Evolutionary conservation across 306 rosid genomes (phyloP).

Genomic region (Quercus dentata): DNA sequence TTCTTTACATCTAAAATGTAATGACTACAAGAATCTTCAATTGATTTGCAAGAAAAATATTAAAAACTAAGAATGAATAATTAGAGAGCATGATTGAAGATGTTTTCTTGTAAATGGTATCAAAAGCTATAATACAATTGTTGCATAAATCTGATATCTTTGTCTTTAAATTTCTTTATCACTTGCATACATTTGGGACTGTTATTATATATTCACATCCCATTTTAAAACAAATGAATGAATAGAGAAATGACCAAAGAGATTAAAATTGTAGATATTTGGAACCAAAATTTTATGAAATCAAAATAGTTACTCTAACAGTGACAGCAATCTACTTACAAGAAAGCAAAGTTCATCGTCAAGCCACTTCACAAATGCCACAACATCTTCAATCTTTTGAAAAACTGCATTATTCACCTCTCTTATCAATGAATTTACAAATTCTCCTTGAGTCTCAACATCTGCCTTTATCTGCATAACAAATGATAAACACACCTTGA

Average conservation of each 20-base stretch:
- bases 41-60: background rate
- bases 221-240: background rate
- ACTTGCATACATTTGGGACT: background rate
- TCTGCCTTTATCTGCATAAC: slow-evolving; percentile 87
- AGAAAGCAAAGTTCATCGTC: slow-evolving; percentile 99
- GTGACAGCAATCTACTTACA: slow-evolving; percentile 43
- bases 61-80: background rate
- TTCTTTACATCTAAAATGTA: background rate
- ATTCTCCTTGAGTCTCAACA: slow-evolving; percentile 95
- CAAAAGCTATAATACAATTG: background rate
- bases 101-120: background rate
- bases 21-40: background rate
- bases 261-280: background rate
- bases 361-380: slow-evolving; percentile 96
- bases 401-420: slow-evolving; percentile 90
- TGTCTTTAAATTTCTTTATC: background rate
- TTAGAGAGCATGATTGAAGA: background rate
- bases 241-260: background rate
- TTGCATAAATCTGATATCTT: background rate
- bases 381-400: slow-evolving; percentile 83
- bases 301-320: background rate
- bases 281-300: background rate
- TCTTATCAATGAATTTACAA: slow-evolving; percentile 83
- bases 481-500: slow-evolving; percentile 1
- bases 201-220: too few species aligned